Base-by-base conservation (phyloP, 2,329 filamentous ascomycete species). In the Aspergillus bombycis region DNA sequence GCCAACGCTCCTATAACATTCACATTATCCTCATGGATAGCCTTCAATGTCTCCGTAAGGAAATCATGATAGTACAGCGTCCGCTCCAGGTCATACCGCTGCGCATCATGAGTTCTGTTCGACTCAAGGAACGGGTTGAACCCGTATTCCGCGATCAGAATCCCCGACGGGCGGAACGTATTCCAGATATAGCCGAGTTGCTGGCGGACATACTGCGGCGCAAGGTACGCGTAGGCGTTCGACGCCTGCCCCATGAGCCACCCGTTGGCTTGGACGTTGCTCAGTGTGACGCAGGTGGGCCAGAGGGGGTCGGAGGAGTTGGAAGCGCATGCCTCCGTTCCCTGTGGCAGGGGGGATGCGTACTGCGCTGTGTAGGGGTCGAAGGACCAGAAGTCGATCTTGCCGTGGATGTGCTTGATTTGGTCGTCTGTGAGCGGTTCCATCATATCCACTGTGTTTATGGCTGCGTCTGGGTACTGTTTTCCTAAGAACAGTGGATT, bases 161-260 rank as follows among this genome's bases (percentile, higher is more conserved):
- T 56, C 7, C 74, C 0, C 84, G 83, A 0, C 74, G 71, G 36
- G 3, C 75, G 80, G 78, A 83, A 89, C 0, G 84, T 88, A 72
- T 88, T 88, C 79, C 83, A 86, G 2, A 89, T 75, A 68, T 88
- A 89, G 66, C 79, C 82, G 5, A 89, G 80, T 67, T 86, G 88
- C 2, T 79, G 80, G 5, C 74, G 72, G 34, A 76, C 67, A 43
- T 75, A 69, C 0, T 69, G 72, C 0, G 86, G 87, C 0, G 87
- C 84, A 38, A 84, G 83, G 73, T 88, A 87, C n/a, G 85, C 82
- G 69, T 87, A 86, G 2, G 79, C 79, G 38, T 85, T 77, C 2
- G 84, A 86, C 14, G 80, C 78, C 65, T 87, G 86, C 23, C 86
- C 86, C 56, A 88, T 84, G 67, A 84, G 78, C 86, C 86, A 89